phyloP scores from a whole-genome alignment of 2,329 filamentous ascomycete genomes.

The Pseudogymnoascus sp. region DNA sequence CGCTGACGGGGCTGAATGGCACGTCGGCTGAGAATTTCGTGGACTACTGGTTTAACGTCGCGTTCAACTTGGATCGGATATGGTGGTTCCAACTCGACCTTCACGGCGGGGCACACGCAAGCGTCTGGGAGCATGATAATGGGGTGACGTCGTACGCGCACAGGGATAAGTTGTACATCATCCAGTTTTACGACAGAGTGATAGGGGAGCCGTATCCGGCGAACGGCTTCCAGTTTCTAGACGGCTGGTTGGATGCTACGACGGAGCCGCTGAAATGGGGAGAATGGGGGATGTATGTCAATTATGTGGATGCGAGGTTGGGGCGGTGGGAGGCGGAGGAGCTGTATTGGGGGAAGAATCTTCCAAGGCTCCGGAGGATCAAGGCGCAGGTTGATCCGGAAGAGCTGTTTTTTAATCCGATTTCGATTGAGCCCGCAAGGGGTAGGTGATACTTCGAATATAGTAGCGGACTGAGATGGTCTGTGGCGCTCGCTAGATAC shows the following conservation, averaged over 20 bases:
- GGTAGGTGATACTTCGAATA: not conserved
- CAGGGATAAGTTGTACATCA: slow-evolving; percentile 55
- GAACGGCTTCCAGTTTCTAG: not conserved
- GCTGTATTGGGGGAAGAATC: not conserved
- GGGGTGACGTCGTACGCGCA: slow-evolving; percentile 56
- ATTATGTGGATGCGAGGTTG: not conserved
- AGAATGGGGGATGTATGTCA: not conserved
- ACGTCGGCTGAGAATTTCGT: slow-evolving; percentile 38
- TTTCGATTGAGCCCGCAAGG: not conserved
- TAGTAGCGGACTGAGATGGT: not conserved
- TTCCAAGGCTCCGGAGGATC: not conserved
- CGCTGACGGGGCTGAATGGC: slow-evolving; percentile 42
- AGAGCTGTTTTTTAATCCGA: not conserved
- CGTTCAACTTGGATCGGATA: slow-evolving; percentile 40
- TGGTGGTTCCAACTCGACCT: slow-evolving; percentile 59
- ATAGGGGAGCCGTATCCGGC: slow-evolving; percentile 27
- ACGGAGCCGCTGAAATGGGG: not conserved
- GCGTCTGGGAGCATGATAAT: slow-evolving; percentile 22
- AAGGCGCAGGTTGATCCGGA: not conserved
- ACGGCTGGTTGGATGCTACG: not conserved
- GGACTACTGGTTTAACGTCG: slow-evolving; percentile 44
- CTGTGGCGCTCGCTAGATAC: not conserved
- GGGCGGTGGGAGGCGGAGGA: not conserved
- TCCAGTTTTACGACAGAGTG: slow-evolving; percentile 53
- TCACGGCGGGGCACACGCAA: slow-evolving; percentile 47